These are phyloP conservation scores for Suhomyces guaymorum DNA, from an alignment of 1,139 yeast genomes.

Conservation along the genomic window DNA sequence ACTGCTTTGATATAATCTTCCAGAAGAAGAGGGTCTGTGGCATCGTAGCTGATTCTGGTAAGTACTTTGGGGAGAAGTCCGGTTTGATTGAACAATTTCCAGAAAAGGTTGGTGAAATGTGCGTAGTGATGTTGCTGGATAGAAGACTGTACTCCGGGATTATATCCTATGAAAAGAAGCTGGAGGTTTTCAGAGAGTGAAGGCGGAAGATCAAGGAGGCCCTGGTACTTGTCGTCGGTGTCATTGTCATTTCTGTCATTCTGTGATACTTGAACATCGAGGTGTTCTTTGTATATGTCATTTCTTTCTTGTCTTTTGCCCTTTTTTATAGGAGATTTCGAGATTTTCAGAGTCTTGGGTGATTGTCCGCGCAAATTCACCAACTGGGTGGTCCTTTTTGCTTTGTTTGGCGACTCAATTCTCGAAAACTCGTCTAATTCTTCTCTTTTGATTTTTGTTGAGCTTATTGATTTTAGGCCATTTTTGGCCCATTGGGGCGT, in stretches of 20 bases:
- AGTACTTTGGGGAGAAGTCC: slow-evolving; percentile 37
- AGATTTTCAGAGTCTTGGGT: no score
- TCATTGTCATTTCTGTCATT: no score
- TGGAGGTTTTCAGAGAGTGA: slow-evolving; percentile 31
- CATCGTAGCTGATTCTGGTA: slow-evolving; percentile 2
- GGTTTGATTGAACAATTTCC: slow-evolving; percentile 64
- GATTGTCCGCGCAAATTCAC: no score
- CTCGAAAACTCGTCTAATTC: no score
- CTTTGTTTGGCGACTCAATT: no score
- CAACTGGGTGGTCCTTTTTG: no score
- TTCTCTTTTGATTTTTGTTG: no score
- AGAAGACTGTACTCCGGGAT: slow-evolving; percentile 72
- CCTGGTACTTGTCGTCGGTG: not conserved
- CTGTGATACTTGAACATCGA: no score
- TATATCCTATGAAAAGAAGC: slow-evolving; percentile 69
- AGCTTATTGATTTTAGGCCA: not conserved
- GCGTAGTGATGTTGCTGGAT: slow-evolving; percentile 71
- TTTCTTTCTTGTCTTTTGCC: no score
- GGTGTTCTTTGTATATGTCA: no score
- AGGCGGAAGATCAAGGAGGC: slow-evolving; percentile 33
- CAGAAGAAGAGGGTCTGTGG: slow-evolving; percentile 16
- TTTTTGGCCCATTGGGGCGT: not conserved
- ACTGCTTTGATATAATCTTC: slow-evolving; percentile 26
- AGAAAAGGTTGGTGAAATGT: slow-evolving; percentile 66
- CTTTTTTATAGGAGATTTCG: no score